Conservation (phyloP, 2,329 filamentous ascomycete species). For the Ophiocordyceps camponoti-floridani region DNA sequence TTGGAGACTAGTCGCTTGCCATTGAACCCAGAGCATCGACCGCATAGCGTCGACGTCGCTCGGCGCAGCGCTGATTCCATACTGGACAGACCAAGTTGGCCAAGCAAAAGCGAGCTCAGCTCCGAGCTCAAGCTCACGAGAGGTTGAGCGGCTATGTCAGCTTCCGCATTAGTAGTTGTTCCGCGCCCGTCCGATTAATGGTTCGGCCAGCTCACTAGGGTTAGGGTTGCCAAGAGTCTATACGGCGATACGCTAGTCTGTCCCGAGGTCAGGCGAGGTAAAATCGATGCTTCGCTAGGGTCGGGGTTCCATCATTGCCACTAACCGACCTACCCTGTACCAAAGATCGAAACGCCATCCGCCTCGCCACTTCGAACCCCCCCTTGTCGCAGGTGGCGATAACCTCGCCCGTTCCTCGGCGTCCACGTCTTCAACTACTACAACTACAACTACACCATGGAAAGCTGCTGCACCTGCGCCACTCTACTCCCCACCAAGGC, state of each 20-base stretch:
- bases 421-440: too few relatives aligned
- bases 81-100: not conserved
- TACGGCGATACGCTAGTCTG: too few relatives aligned
- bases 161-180: conserved; percentile 18
- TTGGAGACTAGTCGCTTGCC: conserved; percentile 11
- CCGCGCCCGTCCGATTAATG: conserved; percentile 5
- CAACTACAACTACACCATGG: conserved; percentile 6
- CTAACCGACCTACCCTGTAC: too few relatives aligned
- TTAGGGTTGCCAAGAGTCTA: too few relatives aligned
- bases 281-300: too few relatives aligned
- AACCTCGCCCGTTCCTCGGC: too few relatives aligned
- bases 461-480: conserved; percentile 54
- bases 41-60: conserved; percentile 20
- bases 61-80: conserved; percentile 24
- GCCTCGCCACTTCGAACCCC: too few relatives aligned
- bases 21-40: conserved; percentile 19
- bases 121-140: not conserved
- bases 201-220: too few relatives aligned
- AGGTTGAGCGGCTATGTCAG: not conserved
- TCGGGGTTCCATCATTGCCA: too few relatives aligned
- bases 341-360: too few relatives aligned
- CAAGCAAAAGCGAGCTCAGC: not conserved
- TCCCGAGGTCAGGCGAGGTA: too few relatives aligned
- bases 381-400: too few relatives aligned
- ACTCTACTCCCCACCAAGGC: conserved; percentile 27